Evolutionary conservation across 768 basidiomycete genomes (phyloP), one percentile per base, ranked within the genome.

Genomic region (Lactarius sp.): DNA sequence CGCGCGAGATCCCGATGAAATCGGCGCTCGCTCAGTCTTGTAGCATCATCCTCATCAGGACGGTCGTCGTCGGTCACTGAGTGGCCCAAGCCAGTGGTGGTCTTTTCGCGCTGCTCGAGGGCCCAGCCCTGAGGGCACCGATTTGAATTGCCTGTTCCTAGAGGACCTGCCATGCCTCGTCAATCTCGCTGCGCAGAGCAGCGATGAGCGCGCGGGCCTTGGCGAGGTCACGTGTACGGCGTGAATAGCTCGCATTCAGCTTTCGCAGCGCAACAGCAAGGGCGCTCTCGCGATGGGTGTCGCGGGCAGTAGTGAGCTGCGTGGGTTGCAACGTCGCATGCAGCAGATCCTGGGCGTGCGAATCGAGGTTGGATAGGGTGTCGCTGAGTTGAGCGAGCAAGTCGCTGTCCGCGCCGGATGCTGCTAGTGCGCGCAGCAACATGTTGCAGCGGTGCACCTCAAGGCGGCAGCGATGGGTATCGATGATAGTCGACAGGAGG

Each of bases 111-210:
- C n/a, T 37, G 27, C 39, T 52, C 50, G 9, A 69, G 75, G 31
- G 69, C 67, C 16, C 71, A 4, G 64, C 73, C 58, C 86, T 83
- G 56, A 84, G 72, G 49, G 83, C 83, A 71, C 92, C 89, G 69
- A 91, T 80, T 71, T 91, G 87, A 56, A 77, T 72, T 0, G 90
- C 91, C 68, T 91, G 77, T 47, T 81, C 82, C 68, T 90, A 85
- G 2, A 88, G 90, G 62, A 86, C 85, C 52, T 79, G 79, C 91
- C 91, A 92, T 0, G 90, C 91, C 58, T 92, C 91, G 53, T 87
- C 84, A 27, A 92, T 77, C 66, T 90, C 87, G 14, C 80, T 86
- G 68, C 87, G 79, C 22, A 92, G 80, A 57, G 81, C 78, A 31
- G 74, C 74, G 27, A 88, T 80, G 42, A 78, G 77, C 12, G 77